Percentiles rank a stretch among this genome's conserved stretches.
Evolutionary conservation across 192 early-diverging fungal species (phyloP).

Genomic region (Coemansia sp.): DNA sequence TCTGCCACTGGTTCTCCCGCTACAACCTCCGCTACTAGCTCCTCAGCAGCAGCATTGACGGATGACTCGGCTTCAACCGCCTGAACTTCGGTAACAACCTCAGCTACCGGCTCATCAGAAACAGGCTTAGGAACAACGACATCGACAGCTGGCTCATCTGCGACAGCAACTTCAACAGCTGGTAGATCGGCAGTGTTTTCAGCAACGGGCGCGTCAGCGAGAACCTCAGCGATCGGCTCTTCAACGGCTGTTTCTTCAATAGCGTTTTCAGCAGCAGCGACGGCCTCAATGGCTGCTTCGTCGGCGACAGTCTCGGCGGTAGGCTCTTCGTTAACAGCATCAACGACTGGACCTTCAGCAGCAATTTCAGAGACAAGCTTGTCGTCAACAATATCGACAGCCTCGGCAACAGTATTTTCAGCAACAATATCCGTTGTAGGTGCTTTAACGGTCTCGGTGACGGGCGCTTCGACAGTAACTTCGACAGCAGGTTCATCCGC

Average conservation of each 20-base stretch:
- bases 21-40: not conserved
- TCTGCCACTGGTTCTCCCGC: not conserved
- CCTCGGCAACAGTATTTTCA: not conserved
- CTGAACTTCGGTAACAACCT: too few relatives aligned
- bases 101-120: too few relatives aligned
- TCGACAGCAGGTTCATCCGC: slow-evolving; percentile 1
- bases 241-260: not conserved
- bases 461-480: not conserved
- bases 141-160: too few relatives aligned
- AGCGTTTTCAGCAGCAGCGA: not conserved
- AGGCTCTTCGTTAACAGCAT: not conserved
- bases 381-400: not conserved
- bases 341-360: not conserved
- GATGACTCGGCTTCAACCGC: not conserved
- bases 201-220: slow-evolving; percentile 5
- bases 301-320: slow-evolving; percentile 8
- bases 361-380: not conserved
- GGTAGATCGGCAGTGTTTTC: slow-evolving; percentile 1
- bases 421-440: not conserved
- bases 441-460: not conserved
- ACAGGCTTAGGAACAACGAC: too few relatives aligned
- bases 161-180: not conserved
- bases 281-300: not conserved
- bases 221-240: not conserved
- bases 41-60: slow-evolving; percentile 2